Conservation (phyloP, 208 protist species). For the Dictyostelium gargantuum region DNA sequence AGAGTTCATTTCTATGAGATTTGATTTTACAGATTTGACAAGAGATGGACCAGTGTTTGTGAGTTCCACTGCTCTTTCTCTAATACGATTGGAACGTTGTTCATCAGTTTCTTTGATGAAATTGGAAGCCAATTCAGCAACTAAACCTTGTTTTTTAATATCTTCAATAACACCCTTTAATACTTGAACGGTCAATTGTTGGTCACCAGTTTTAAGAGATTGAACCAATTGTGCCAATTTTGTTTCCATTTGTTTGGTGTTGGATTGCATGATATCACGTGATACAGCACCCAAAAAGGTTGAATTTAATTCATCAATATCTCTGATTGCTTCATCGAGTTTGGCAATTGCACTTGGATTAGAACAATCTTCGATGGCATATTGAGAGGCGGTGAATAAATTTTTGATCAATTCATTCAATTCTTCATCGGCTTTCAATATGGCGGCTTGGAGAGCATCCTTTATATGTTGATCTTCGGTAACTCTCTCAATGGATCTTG, state of each 20-base stretch:
- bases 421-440: conserved; percentile 15
- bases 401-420: conserved; percentile 3
- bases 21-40: conserved; percentile 22
- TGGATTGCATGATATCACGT: background rate
- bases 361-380: background rate
- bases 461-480: background rate
- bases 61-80: background rate
- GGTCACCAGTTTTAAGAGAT: background rate
- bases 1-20: background rate
- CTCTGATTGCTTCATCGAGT: background rate
- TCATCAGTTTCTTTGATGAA: background rate
- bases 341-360: background rate
- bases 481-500: background rate
- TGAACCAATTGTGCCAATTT: conserved; percentile 25
- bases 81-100: background rate
- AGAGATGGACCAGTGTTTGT: background rate
- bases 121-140: background rate
- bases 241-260: conserved; percentile 1
- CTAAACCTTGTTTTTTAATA: conserved; percentile 29
- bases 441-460: conserved; percentile 11
- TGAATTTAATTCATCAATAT: background rate
- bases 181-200: background rate
- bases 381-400: background rate
- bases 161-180: conserved; percentile 24
- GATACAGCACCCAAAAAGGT: background rate